Base-by-base conservation (phyloP, 1,139 yeast species). In the Geotrichum histeridarum region DNA sequence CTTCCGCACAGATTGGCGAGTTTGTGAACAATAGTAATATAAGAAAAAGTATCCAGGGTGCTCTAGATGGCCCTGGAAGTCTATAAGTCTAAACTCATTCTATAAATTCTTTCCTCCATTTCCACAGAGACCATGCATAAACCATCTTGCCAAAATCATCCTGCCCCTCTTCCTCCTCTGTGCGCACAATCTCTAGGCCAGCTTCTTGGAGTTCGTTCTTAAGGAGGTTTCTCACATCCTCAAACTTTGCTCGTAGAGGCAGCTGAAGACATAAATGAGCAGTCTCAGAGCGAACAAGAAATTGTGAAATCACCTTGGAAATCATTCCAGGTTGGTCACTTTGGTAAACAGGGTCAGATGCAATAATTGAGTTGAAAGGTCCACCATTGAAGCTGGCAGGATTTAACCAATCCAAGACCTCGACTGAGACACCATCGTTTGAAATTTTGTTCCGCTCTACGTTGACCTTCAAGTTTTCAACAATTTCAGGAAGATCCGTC, bases 301-400 rank as follows among this genome's bases (percentile, higher is more conserved):
- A 73, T 48, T 64, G 60, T 4, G 66, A 63, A 2, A 89, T 72
- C 76, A 86, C 83, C 50, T 79, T 69, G 2, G 79, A 77, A 0
- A 93, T 82, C 82, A 87, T 79, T 32, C 69, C 68, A 0, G 98
- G 97, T 65, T 93, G 98, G 37, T 81, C 77, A 0, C 84, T 72
- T 0, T 96, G 86, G 68, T 93, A 93, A 1, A 91, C 82, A 0
- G 97, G 96, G 68, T 93, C 99, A 36, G 96, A 85, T 5, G 88
- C 71, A 0, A 93, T 71, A 2, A 91, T 74, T 0, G 89, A 80
- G 45, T 78, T 76, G 66, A 79, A 88, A 60, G 37, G 63, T 62
- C 53, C 64, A 54, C 53, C 45, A 8, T 35, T 42, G 0, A 67
- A 54, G 0, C 61, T 27, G 5, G 36, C 46, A 0, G 91, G 89